Evolutionary conservation across 108 stramenopile species (phyloP).

Genomic region (Mayamaea pseudoterrestris): DNA sequence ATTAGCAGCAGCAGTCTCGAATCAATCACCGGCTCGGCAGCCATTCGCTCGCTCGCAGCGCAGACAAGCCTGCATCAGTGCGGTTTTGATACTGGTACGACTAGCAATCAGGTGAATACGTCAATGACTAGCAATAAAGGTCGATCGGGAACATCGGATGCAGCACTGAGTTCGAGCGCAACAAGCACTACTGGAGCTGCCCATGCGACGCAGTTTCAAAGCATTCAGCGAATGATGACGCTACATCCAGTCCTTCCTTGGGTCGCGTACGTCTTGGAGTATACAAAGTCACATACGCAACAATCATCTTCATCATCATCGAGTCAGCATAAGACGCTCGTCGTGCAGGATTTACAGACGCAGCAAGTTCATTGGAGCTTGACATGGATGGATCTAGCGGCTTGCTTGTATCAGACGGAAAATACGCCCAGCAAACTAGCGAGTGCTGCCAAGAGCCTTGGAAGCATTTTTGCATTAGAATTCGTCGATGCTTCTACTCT

Average conservation of each 20-base stretch:
- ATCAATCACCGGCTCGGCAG: too few relatives aligned
- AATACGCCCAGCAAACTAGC: conserved; percentile 4
- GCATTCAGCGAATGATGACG: too few relatives aligned
- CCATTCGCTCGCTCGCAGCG: too few relatives aligned
- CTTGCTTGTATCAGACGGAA: conserved; percentile 10
- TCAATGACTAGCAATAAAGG: too few relatives aligned
- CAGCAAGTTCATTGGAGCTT: conserved; percentile 10
- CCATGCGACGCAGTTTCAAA: too few relatives aligned
- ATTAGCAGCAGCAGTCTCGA: too few relatives aligned
- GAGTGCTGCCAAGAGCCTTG: conserved; percentile 15
- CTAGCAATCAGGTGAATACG: too few relatives aligned
- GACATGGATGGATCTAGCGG: conserved; percentile 18
- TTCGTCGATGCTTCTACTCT: conserved; percentile 33
- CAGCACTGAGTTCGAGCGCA: too few relatives aligned
- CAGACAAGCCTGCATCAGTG: too few relatives aligned
- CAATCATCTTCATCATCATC: not conserved
- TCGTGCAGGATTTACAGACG: conserved; percentile 21
- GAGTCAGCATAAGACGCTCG: not conserved
- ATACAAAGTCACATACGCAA: conserved; percentile 2
- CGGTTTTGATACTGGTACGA: too few relatives aligned
- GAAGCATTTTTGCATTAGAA: conserved; percentile 13
- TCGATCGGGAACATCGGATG: too few relatives aligned
- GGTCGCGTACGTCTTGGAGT: conserved; percentile 16
- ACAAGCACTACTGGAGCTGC: too few relatives aligned
- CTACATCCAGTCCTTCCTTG: conserved; percentile 14